These are phyloP conservation scores for Fraxinus platypoda DNA, from an alignment of 305 asterid genomes.

Conservation along the genomic window DNA sequence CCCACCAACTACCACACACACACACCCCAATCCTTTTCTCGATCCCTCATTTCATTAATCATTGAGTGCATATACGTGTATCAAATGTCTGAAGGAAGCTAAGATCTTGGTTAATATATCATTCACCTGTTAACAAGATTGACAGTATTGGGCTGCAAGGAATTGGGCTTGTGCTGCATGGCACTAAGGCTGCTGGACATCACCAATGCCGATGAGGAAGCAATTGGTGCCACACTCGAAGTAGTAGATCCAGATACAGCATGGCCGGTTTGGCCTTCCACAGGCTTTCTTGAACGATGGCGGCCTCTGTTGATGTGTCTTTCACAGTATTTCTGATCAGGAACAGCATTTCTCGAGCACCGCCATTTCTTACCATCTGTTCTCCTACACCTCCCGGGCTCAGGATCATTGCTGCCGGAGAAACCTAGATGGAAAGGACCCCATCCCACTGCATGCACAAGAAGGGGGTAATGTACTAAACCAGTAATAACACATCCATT, in stretches of 20 bases:
- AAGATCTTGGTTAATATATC: neutral
- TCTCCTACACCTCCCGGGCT: constrained; percentile 94
- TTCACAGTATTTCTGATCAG: constrained; percentile 96
- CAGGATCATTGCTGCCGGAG: constrained; percentile 79
- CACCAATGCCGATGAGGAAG: constrained; percentile 43
- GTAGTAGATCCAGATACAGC: constrained; percentile 63
- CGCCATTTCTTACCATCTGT: constrained; percentile 99
- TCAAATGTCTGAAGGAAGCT: neutral
- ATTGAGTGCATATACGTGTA: too few relatives aligned
- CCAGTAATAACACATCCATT: neutral
- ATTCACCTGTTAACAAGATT: constrained; percentile 47
- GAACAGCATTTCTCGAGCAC: constrained; percentile 96
- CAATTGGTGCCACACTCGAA: constrained; percentile 48
- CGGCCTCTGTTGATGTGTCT: constrained; percentile 98
- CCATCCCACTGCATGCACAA: constrained; percentile 65
- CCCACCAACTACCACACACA: too few relatives aligned
- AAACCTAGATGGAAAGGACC: constrained; percentile 76
- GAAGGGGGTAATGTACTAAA: neutral
- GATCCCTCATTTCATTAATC: too few relatives aligned
- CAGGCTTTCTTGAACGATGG: constrained; percentile 99
- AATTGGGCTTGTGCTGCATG: constrained; percentile 43
- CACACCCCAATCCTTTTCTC: too few relatives aligned
- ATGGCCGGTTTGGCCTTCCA: constrained; percentile 77
- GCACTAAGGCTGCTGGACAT: constrained; percentile 51
- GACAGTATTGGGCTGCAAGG: constrained; percentile 40